Percentiles rank a stretch among this genome's conserved stretches.
These are phyloP conservation scores for Plasmodium billcollinsi DNA, from an alignment of 169 alveolate genomes.

Conservation along the genomic window DNA sequence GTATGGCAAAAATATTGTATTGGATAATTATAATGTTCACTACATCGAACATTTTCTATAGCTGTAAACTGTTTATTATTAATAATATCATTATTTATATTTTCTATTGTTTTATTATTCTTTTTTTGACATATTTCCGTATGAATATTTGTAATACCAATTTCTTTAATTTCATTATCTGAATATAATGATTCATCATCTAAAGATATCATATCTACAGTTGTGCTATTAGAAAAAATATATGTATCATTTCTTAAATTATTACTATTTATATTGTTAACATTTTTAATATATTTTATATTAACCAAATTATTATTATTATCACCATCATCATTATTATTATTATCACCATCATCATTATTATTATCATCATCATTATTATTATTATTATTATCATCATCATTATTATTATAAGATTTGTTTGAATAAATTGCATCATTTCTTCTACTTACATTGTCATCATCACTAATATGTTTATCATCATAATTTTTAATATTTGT, in stretches of 20 bases:
- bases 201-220: neutral
- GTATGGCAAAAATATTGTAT: slow-evolving; percentile 86
- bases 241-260: slow-evolving; percentile 45
- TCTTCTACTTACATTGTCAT: slow-evolving; percentile 11
- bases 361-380: too few species aligned
- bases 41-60: slow-evolving; percentile 84
- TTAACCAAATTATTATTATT: too few species aligned
- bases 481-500: neutral
- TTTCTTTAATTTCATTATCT: slow-evolving; percentile 24
- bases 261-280: too few species aligned
- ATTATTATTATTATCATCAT: too few species aligned
- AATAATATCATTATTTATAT: slow-evolving; percentile 7
- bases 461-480: neutral
- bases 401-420: neutral
- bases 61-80: slow-evolving; percentile 53
- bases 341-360: too few species aligned
- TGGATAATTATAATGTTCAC: slow-evolving; percentile 85
- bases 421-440: neutral
- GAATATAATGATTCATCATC: neutral
- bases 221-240: neutral
- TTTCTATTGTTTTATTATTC: neutral
- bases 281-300: too few species aligned
- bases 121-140: neutral
- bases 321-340: neutral
- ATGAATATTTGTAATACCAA: slow-evolving; percentile 39